Conservation (phyloP, 306 rosid genomes). For the Lotus japonicus region DNA sequence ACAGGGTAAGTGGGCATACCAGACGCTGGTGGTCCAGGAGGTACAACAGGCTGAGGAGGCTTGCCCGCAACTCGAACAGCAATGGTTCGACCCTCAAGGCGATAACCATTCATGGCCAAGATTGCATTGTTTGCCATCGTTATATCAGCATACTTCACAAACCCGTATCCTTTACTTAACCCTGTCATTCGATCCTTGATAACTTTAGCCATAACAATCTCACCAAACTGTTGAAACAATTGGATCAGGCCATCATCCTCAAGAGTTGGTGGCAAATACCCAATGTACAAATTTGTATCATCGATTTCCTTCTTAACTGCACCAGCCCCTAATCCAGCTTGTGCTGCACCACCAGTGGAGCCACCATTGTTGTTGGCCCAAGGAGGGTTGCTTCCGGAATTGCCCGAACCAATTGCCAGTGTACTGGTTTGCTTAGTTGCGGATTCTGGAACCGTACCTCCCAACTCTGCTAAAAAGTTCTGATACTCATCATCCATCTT, state of each 20-base stretch:
- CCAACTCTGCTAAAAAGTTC: slow-evolving; percentile 90
- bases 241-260: slow-evolving; percentile 87
- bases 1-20: slow-evolving; percentile 65
- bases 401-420: slow-evolving; percentile 67
- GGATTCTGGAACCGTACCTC: slow-evolving; percentile 59
- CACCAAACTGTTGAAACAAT: slow-evolving; percentile 87
- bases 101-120: slow-evolving; percentile 84
- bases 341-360: slow-evolving; percentile 33
- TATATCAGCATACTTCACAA: slow-evolving; percentile 84
- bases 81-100: slow-evolving; percentile 87
- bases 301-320: slow-evolving; percentile 80
- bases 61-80: slow-evolving; percentile 97
- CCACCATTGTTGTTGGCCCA: slow-evolving; percentile 74
- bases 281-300: slow-evolving; percentile 91
- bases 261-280: slow-evolving; percentile 88
- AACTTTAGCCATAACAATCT: slow-evolving; percentile 96
- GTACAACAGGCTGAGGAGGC: slow-evolving; percentile 92
- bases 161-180: slow-evolving; percentile 94
- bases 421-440: slow-evolving; percentile 37
- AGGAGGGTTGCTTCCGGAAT: slow-evolving; percentile 77
- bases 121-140: slow-evolving; percentile 94
- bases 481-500: slow-evolving; percentile 86
- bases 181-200: slow-evolving; percentile 79
- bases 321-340: slow-evolving; percentile 64
- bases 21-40: slow-evolving; percentile 83